Base-by-base conservation (phyloP, 2,329 filamentous ascomycete species). In the Ascosphaera pollenicola region DNA sequence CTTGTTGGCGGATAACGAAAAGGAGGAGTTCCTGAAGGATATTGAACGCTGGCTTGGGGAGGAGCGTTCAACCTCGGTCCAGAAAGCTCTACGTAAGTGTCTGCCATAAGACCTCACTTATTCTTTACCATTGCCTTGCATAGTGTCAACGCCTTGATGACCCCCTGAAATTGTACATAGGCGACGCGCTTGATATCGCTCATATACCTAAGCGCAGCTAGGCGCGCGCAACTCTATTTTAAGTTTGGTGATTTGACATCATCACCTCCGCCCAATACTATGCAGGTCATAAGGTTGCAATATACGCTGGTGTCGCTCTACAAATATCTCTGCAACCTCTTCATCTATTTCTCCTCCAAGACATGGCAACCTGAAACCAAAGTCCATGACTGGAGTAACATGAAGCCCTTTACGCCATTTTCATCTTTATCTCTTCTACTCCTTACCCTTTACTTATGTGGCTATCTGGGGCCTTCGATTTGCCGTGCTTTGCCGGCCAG, bases 31-130 rank as follows among this genome's bases (percentile, higher is more conserved):
- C 11, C 46, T 43, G 18, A 42, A 43, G 36, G 37, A 35, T 32
- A 42, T 60, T 26, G 44, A 46, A 39, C 38, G 40, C 17, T 64
- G 61, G 61, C 48, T 53, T 36, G 46, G 48, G 15, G 45, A 45
- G 34, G 61, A 64, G 45, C 47, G 61, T 49, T 60, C 59, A 38
- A 52, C 48, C 21, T 47, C 51, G 37, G 49, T 61, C 15, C 54
- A 52, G 38, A 49, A 49, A 24, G 42, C 54, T 17, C 48, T 60
- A 3, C 54, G 55, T 37, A 48, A 55, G 45, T 32, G 6, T 32
- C 5, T 32, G 30, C 30, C 30, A 32, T 32, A 32, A 15, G n/a
- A 32, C 10, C 3, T 32, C n/a, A 5, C 21, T 24, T 24, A 24
- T 24, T 10, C 10, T 5, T 10, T 10, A 10, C 5, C 21, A 24